These are phyloP conservation scores for Strobilomyces dryophilus DNA, from an alignment of 768 basidiomycete species.

Conservation along the genomic window DNA sequence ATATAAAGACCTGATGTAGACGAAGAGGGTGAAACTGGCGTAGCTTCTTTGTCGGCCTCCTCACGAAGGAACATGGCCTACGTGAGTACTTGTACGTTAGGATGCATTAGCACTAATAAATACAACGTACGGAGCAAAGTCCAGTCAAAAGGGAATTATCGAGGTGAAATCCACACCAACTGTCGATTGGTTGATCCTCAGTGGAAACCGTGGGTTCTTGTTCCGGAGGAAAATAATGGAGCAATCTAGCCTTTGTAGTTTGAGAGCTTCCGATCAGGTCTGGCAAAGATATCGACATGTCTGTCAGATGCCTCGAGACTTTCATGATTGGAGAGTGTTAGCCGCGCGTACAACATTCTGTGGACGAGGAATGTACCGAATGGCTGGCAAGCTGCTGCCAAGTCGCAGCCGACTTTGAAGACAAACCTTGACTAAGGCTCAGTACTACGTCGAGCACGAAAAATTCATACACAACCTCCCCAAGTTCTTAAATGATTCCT, in stretches of 20 bases:
- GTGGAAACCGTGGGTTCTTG: conserved; percentile 32
- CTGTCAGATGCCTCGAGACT: conserved; percentile 66
- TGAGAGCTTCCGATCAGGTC: conserved; percentile 71
- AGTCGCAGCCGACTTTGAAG: conserved; percentile 73
- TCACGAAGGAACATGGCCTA: conserved; percentile 83
- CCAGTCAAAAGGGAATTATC: conserved; percentile 92
- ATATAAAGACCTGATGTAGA: conserved; percentile 87
- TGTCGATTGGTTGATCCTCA: conserved; percentile 70
- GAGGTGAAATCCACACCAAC: conserved; percentile 93
- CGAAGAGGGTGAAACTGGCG: conserved; percentile 61
- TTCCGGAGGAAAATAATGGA: conserved; percentile 91
- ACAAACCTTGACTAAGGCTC: conserved; percentile 51
- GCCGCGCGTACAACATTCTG: not conserved
- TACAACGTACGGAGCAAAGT: conserved; percentile 69
- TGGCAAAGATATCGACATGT: conserved; percentile 62
- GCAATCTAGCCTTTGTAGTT: conserved; percentile 85
- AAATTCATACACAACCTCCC: conserved; percentile 46
- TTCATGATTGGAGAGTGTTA: not conserved
- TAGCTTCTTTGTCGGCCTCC: conserved; percentile 37
- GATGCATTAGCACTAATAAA: not conserved
- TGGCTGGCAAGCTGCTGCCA: conserved; percentile 86
- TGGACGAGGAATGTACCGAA: conserved; percentile 55
- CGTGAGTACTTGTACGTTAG: conserved; percentile 5
- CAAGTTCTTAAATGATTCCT: conserved; percentile 83
- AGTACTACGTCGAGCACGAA: not conserved